Percentiles rank a stretch among this genome's conserved stretches.
Conservation (phyloP, 352 stramenopile genomes). For the Aphanomyces euteiches region DNA sequence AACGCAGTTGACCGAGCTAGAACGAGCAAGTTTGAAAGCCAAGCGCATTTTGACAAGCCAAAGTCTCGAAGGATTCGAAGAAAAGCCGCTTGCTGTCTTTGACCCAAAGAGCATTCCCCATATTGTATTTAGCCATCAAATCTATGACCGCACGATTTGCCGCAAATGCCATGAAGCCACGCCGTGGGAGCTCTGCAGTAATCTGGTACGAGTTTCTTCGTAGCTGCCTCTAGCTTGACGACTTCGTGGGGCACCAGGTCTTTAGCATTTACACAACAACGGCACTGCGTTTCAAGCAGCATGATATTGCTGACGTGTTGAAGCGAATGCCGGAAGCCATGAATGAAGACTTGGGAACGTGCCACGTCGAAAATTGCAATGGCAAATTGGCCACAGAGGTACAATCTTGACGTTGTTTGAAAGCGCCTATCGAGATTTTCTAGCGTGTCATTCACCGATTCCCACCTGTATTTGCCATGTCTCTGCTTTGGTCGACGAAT, state of each 20-base stretch:
- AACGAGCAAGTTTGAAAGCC: conserved; percentile 70
- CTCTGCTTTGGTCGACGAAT: conserved; percentile 73
- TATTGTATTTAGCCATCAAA: conserved; percentile 82
- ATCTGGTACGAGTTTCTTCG: conserved; percentile 38
- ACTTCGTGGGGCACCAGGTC: conserved; percentile 29
- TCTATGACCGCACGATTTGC: conserved; percentile 81
- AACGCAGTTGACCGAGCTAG: conserved; percentile 66
- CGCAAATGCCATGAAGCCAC: conserved; percentile 54
- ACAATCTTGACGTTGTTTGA: conserved; percentile 10
- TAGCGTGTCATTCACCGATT: conserved; percentile 75
- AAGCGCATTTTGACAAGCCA: conserved; percentile 67
- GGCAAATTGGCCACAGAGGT: conserved; percentile 69
- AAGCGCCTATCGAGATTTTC: not conserved
- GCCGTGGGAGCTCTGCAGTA: conserved; percentile 76
- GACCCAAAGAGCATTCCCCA: conserved; percentile 84
- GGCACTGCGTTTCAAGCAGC: conserved; percentile 53
- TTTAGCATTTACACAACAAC: conserved; percentile 80
- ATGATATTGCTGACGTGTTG: conserved; percentile 71
- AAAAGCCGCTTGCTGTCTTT: conserved; percentile 65
- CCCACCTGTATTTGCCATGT: conserved; percentile 82
- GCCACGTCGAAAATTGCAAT: conserved; percentile 50
- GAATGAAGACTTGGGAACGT: conserved; percentile 52
- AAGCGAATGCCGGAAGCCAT: conserved; percentile 50
- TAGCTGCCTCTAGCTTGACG: not conserved
- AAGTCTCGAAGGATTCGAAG: conserved; percentile 57